A percentile compares a stretch with the other conserved stretches of the same genome.
These are phyloP conservation scores for Brassica rapa DNA, from an alignment of 345 rosid species.

Conservation along the genomic window DNA sequence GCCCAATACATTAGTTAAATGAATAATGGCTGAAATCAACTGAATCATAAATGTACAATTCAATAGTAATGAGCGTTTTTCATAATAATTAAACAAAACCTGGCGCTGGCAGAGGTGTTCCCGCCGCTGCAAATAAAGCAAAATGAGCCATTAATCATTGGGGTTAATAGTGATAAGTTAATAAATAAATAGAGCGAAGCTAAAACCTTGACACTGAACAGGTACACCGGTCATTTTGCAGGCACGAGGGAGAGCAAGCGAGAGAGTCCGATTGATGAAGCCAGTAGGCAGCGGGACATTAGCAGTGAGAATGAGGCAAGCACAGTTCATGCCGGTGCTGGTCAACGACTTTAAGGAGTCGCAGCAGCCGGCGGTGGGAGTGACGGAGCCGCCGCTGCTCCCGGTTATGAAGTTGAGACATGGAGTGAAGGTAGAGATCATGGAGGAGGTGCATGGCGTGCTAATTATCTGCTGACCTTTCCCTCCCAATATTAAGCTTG, in stretches of 20 bases:
- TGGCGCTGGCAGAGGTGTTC: conserved; percentile 84
- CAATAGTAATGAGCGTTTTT: background rate
- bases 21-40: background rate
- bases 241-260: conserved; percentile 68
- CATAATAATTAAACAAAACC: conserved; percentile 33
- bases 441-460: conserved; percentile 76
- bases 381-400: conserved; percentile 54
- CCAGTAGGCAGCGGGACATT: conserved; percentile 66
- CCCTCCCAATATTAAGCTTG: conserved; percentile 40
- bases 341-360: conserved; percentile 53
- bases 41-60: background rate
- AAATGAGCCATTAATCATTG: background rate
- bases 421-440: conserved; percentile 80
- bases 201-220: conserved; percentile 68
- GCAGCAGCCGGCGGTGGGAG: conserved; percentile 74
- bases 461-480: conserved; percentile 66
- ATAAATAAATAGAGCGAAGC: background rate
- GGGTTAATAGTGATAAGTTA: background rate
- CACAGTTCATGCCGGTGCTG: conserved; percentile 58
- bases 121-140: conserved; percentile 59
- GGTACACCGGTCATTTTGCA: conserved; percentile 70
- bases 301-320: conserved; percentile 72
- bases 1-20: conserved; percentile 25
- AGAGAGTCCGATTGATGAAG: conserved; percentile 55
- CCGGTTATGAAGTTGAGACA: conserved; percentile 81